Evolutionary conservation across 1,284 basidiomycete genomes (phyloP), one percentile per base, ranked within the genome.

Genomic region (Microbotryum lychnidis-dioicae): DNA sequence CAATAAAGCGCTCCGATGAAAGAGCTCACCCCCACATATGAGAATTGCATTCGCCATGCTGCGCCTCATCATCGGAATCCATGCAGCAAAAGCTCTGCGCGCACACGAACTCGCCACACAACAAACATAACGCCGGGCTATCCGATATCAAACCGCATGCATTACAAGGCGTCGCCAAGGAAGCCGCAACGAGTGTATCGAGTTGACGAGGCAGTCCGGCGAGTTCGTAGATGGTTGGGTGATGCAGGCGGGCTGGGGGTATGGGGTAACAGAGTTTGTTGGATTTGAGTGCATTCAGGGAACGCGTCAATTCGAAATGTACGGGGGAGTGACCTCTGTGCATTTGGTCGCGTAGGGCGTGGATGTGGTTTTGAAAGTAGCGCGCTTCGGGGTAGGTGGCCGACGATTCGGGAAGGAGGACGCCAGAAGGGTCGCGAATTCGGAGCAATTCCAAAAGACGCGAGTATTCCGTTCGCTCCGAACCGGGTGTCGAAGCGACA

Each of bases 31-130:
- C 87, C 80, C 91, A 81, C 68, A 87, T 88, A 75, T 98, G 96
- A 79, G 89, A 84, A 75, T 97, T 98, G 76, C 94, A 97, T 74
- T 99, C 96, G 44, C 84, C 78, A 79, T 88, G 75, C 62, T 83
- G 65, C 29, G 69, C 65, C 76, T 67, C 81, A 79, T 52, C 79
- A 49, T 90, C 86, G 27, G 78, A 72, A 69, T 92, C 89, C 69
- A 82, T 81, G 75, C 94, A 99, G 73, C 94, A 99, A 71, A 93
- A 87, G 67, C 89, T 89, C 73, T 93, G 89, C 77, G 93, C 83
- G 73, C 96, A 98, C 9, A 90, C 85, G 20, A 87, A 83, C 50
- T 84, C 80, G 1, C 94, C 94, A 71, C 96, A 99, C 56, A 93
- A 80, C 63, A 97, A 76, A 74, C 94, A 99, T 4, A 99, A 83